Base-by-base conservation (phyloP, 202 grass and related monocot species). In the Zoysia matrella region DNA sequence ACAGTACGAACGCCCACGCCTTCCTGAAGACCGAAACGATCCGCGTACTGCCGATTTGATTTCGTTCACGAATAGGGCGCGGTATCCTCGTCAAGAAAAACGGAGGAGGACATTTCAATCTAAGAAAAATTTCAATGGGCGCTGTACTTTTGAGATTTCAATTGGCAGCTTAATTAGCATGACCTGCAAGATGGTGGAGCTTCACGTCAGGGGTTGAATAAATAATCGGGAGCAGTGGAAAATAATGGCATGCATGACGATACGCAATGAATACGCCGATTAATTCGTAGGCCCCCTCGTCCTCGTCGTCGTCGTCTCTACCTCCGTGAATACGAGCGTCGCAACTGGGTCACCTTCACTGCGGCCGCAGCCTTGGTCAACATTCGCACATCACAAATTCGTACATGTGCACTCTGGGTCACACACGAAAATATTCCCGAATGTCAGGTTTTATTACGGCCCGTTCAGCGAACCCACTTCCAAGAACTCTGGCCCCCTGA, bases 181-280 rank as follows among this genome's bases (percentile, higher is more conserved):
- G 5, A 6, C 68, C 48, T 52, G 48, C 10, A 40, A 60, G 11
- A 49, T 12, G 55, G 45, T 51, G 16, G 30, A 36, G 69, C 42
- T 9, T 78, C 54, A 14, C 40, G 49, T 77, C 56, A 30, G 22
- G 36, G 69, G 72, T 30, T 73, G 61, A 52, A 81, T 22, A 45
- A 36, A 81, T 6, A 39, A 54, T 67, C 36, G 51, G 81, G 86
- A 80, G 52, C 80, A 55, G 89, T 90, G 63, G 67, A 65, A 42
- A 45, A 46, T 67, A 74, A 71, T 22, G 67, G 65, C 60, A 71
- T 79, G 81, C 52, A 58, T 78, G 86, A 88, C 77, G 73, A 60
- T 58, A 56, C 73, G 81, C 77, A 78, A 83, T 80, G 80, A 91
- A 86, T 83, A 69, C 40, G 76, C 36, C n/a, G 71, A 82, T 86